Base-by-base conservation (phyloP, 805 yeast genomes). In the Jamesozyma gamospora region DNA sequence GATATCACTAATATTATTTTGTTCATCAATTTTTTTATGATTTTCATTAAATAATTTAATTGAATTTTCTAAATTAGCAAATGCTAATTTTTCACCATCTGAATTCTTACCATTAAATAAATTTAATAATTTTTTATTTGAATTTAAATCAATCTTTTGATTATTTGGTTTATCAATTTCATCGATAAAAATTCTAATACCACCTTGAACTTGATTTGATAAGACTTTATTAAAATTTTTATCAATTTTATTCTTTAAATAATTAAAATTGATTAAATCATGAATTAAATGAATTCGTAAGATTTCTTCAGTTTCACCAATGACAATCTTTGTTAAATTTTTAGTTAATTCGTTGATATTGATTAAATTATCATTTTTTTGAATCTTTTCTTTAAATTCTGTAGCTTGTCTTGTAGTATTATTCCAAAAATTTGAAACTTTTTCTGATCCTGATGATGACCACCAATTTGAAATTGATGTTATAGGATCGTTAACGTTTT, bases 71-170 rank as follows among this genome's bases (percentile, higher is more conserved):
- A 90, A 70, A 55, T 86, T 88, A 4, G 96, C 97, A 51, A 75
- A 70, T 31, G 94, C 82, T 43, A 92, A 71, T 58, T 92, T 90
- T 52, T 83, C 94, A 12, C 92, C 96, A 58, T 86, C 94, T 33
- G 77, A 72, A 1, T 77, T 52, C 46, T 82, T 81, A 8, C 96
- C 96, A 16, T 71, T 65, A 55, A 87, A 85, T 49, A 83, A 58
- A 45, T 81, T 80, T 51, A 90, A 71, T 36, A 74, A 74, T 25
- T 72, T 67, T 14, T 24, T 32, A 11, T 8, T 32, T 12, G 21
- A 12, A 10, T 31, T 32, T 17, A 18, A 29, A 2, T 24, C 19
- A 4, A 3, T 28, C 14, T 18, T 32, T 4, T 17, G 21, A 5
- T 25, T 46, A 10, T 51, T 47, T 12, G 63, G 59, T n/a, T 64